phyloP scores from a whole-genome alignment of 345 rosid species.

The Salix udensis region DNA sequence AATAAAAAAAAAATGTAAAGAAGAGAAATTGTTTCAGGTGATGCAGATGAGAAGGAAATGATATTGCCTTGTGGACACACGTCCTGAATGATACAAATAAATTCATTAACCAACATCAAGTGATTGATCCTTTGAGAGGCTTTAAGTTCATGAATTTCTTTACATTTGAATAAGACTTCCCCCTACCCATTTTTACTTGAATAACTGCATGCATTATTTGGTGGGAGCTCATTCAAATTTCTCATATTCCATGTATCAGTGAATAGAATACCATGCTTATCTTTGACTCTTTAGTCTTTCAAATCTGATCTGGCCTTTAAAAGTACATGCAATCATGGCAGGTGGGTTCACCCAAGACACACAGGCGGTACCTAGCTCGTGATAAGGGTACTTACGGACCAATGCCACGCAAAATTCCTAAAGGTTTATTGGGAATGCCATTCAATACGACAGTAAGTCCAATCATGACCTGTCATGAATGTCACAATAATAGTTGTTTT shows the following conservation, averaged over 20 bases:
- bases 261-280: not conserved
- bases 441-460: conserved; percentile 80
- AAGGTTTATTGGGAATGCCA: conserved; percentile 96
- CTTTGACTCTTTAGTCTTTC: not conserved
- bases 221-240: not conserved
- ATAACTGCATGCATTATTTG: not conserved
- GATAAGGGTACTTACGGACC: conserved; percentile 92
- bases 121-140: not conserved
- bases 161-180: not conserved
- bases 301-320: conserved; percentile 1
- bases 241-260: not conserved
- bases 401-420: conserved; percentile 76
- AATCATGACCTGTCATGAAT: not conserved
- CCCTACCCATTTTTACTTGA: not conserved
- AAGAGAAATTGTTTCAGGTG: not conserved
- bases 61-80: not conserved
- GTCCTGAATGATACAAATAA: not conserved
- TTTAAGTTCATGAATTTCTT: not conserved
- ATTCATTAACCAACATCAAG: not conserved
- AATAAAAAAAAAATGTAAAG: not conserved
- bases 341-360: conserved; percentile 94
- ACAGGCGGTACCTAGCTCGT: conserved; percentile 77
- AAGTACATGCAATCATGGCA: conserved; percentile 18
- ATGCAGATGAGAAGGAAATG: not conserved
- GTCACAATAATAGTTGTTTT: not conserved